Evolutionary conservation across 2,329 filamentous ascomycete genomes (phyloP).

Genomic region (Pseudogymnoascus sp.): DNA sequence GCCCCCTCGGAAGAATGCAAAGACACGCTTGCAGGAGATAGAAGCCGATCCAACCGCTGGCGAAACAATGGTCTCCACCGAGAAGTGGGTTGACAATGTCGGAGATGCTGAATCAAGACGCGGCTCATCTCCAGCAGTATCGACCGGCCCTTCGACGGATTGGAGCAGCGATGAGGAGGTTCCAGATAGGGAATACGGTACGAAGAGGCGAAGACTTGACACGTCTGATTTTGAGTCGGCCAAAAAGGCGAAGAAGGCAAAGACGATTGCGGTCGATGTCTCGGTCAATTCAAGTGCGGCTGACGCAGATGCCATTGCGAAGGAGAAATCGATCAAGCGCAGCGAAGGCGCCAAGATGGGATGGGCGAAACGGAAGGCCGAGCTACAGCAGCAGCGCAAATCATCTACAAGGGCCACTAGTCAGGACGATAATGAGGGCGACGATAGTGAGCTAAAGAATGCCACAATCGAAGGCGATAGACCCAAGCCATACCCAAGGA

Average conservation of each 20-base stretch:
- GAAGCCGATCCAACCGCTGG: constrained; percentile 3
- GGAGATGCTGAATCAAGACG: background rate
- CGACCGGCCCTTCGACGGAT: background rate
- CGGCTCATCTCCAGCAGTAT: background rate
- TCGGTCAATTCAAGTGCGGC: background rate
- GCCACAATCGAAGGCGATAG: background rate
- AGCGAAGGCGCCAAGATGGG: constrained; percentile 3
- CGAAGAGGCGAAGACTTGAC: background rate
- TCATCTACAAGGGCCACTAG: background rate
- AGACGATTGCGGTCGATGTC: background rate
- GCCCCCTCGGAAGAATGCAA: constrained; percentile 5
- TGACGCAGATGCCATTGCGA: background rate
- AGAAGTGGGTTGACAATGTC: constrained; percentile 3
- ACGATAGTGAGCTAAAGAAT: background rate
- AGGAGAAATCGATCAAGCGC: constrained; percentile 4
- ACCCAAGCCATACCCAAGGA: background rate
- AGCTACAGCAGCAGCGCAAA: background rate
- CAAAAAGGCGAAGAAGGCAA: background rate
- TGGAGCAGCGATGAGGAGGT: constrained; percentile 1
- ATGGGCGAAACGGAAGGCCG: constrained; percentile 8
- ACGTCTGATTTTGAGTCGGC: background rate
- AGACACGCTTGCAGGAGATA: constrained; percentile 1
- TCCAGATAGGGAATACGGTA: background rate
- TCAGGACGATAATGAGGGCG: background rate
- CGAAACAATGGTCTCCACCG: constrained; percentile 8